Base-by-base conservation (phyloP, 768 basidiomycete genomes). In the Leucocoprinus leucothites region DNA sequence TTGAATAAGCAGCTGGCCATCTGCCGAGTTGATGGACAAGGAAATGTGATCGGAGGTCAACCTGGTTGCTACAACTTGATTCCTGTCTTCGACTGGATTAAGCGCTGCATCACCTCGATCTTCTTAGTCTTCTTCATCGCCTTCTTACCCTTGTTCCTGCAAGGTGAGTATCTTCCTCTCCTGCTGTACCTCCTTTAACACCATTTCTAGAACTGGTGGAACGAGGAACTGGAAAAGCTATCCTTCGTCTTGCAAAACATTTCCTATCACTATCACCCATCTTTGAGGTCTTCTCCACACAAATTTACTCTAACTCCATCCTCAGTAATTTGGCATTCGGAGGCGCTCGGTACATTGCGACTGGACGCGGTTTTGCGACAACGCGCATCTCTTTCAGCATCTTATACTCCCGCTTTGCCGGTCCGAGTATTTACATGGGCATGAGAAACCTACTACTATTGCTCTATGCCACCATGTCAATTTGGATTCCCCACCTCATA, bases 61-160 rank as follows among this genome's bases (percentile, higher is more conserved):
- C 82, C 85, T 47, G 95, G 91, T 56, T 98, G 97, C 72, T 98
- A 98, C 74, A 94, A 96, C 71, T 85, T 98, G 48, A 85, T 89
- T 52, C 96, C 96, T 19, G 94, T 98, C 48, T 98, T 96, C 69
- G 89, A 93, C 65, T 99, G 97, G 97, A 94, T 98, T 69, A 87
- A 89, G 69, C 92, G 94, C 54, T 97, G 91, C 70, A 93, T 99
- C 67, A 73, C 95, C 60, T 96, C 94, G 52, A 98, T 99, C 64
- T 98, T 98, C 82, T 81, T 99, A 78, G 96, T 99, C 60, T 98
- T 99, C 81, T 87, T 94, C 78, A 94, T 98, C 62, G 92, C 95
- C 36, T 98, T 98, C 80, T 79, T 98, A 69, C 95, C 95, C 3
- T 76, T 98, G 56, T 98, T 97, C 80, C 78, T 98, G 61, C 93